Evolutionary conservation across 768 basidiomycete genomes (phyloP).

Genomic region (Auriscalpium microsporum): DNA sequence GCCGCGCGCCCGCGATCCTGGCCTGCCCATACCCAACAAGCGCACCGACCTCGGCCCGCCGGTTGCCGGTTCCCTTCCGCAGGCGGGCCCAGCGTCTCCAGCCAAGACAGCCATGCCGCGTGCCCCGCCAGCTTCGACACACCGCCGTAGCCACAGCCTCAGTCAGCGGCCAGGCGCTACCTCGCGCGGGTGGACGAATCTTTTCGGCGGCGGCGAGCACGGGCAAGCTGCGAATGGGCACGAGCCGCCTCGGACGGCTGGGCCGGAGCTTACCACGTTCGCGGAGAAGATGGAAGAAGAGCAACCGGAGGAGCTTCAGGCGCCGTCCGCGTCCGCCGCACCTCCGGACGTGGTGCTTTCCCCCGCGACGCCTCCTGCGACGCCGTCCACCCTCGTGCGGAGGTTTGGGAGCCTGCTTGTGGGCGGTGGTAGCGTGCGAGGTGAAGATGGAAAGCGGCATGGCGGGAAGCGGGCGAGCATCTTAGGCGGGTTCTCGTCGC

Average conservation of each 20-base stretch:
- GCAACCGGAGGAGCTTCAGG: slow-evolving; percentile 20
- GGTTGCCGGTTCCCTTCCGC: not conserved
- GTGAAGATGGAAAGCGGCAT: slow-evolving; percentile 6
- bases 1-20: slow-evolving; percentile 61
- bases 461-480: slow-evolving; percentile 12
- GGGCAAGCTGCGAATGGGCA: slow-evolving; percentile 10
- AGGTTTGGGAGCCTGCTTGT: slow-evolving; percentile 11
- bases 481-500: slow-evolving; percentile 5
- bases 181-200: slow-evolving; percentile 47
- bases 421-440: slow-evolving; percentile 11
- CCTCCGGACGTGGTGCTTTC: slow-evolving; percentile 10
- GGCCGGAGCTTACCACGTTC: slow-evolving; percentile 55
- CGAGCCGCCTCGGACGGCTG: slow-evolving; percentile 52
- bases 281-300: slow-evolving; percentile 28
- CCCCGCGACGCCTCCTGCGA: slow-evolving; percentile 3
- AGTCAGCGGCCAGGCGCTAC: slow-evolving; percentile 54
- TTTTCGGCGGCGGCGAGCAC: slow-evolving; percentile 39
- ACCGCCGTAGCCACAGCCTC: slow-evolving; percentile 76
- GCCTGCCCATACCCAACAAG: slow-evolving; percentile 34
- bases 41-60: slow-evolving; percentile 21
- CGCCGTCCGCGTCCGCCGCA: slow-evolving; percentile 6
- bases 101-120: slow-evolving; percentile 40
- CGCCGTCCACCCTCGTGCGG: slow-evolving; percentile 18
- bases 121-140: slow-evolving; percentile 70
- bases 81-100: slow-evolving; percentile 14